A percentile compares a stretch with the other conserved stretches of the same genome.
phyloP scores from a whole-genome alignment of 768 basidiomycete species.

The Lactifluus hygrophoroides region DNA sequence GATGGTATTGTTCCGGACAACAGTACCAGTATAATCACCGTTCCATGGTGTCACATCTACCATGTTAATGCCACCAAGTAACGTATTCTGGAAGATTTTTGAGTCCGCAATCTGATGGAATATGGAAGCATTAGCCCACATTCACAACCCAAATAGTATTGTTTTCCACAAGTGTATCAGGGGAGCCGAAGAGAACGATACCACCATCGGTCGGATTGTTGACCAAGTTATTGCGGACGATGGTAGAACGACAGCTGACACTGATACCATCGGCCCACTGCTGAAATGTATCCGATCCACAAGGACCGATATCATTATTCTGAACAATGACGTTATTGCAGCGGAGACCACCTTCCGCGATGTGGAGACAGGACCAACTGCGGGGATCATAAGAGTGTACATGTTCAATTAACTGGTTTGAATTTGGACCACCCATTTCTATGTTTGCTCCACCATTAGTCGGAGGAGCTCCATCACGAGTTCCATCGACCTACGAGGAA shows the following conservation, averaged over 20 bases:
- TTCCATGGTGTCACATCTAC: constrained; percentile 61
- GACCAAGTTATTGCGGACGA: constrained; percentile 61
- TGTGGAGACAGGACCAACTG: constrained; percentile 77
- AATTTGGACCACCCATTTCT: constrained; percentile 74
- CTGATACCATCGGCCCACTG: constrained; percentile 84
- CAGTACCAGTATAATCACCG: constrained; percentile 57
- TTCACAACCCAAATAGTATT: constrained; percentile 68
- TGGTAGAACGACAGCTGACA: constrained; percentile 52
- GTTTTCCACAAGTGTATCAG: constrained; percentile 63
- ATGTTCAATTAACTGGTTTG: constrained; percentile 65
- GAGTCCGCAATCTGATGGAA: background rate
- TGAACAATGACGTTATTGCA: constrained; percentile 61
- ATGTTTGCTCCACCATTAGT: constrained; percentile 66
- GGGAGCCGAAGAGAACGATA: constrained; percentile 69
- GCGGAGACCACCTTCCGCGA: constrained; percentile 55
- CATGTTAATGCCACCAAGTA: constrained; percentile 72
- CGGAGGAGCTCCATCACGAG: constrained; percentile 45
- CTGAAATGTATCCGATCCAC: constrained; percentile 53
- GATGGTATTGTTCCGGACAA: constrained; percentile 60
- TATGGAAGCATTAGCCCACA: constrained; percentile 32
- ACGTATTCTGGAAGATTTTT: constrained; percentile 40
- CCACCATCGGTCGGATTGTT: constrained; percentile 72
- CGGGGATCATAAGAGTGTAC: constrained; percentile 71
- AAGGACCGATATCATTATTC: constrained; percentile 80
- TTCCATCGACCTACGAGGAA: constrained; percentile 64